Conservation (phyloP, 768 basidiomycete species). For the Pleurotus eryngii region DNA sequence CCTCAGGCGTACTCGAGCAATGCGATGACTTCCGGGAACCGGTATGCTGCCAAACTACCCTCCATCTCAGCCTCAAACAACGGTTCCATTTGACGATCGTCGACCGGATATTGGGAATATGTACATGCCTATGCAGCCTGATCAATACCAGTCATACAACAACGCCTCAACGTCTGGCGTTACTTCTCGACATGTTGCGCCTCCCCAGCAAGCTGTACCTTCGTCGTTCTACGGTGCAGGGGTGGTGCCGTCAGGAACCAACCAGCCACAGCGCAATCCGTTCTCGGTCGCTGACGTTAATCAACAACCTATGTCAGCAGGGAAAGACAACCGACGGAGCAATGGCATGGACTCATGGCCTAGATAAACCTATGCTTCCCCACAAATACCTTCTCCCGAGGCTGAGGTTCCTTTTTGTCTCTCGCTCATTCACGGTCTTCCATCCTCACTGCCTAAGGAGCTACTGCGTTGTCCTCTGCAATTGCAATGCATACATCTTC, state of each 20-base stretch:
- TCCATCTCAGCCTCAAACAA: conserved; percentile 36
- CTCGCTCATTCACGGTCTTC: not conserved
- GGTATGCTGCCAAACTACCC: conserved; percentile 60
- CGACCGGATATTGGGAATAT: conserved; percentile 64
- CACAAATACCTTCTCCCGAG: not conserved
- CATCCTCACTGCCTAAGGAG: not conserved
- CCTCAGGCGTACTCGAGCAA: conserved; percentile 66
- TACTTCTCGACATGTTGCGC: conserved; percentile 41
- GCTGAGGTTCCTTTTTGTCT: not conserved
- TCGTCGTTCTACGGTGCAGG: conserved; percentile 71
- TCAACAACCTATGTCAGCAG: conserved; percentile 32
- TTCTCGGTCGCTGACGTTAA: conserved; percentile 22
- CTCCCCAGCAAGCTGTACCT: conserved; percentile 48
- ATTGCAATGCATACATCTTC: conserved; percentile 6
- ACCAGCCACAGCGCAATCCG: conserved; percentile 22
- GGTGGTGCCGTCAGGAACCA: conserved; percentile 48
- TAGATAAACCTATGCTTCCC: conserved; percentile 40
- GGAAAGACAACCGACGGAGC: conserved; percentile 58
- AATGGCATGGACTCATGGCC: conserved; percentile 76
- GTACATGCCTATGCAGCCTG: conserved; percentile 83
- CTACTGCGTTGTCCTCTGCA: conserved; percentile 3
- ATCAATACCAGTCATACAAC: conserved; percentile 62
- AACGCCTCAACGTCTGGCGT: conserved; percentile 27
- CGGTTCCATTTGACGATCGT: conserved; percentile 56
- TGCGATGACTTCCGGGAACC: conserved; percentile 50